Base-by-base conservation (phyloP, 1,284 basidiomycete genomes). In the Microbotryum violaceum region DNA sequence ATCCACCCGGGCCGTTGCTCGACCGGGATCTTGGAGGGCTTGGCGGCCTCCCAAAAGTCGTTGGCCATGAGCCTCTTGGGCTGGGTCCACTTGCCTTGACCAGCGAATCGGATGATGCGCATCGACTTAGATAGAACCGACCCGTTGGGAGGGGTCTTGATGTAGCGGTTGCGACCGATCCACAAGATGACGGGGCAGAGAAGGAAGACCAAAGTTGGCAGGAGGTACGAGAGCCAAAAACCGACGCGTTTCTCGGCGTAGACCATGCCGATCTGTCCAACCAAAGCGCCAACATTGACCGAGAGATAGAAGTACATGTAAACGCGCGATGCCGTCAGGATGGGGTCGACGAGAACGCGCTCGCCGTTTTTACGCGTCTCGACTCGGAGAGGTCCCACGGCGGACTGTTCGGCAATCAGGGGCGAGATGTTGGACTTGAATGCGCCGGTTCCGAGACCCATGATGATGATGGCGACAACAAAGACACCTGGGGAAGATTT, bases 21-120 rank as follows among this genome's bases (percentile, higher is more conserved):
- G 18, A 27, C 70, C 16, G 54, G 55, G 6, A 65, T 53, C 58
- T 74, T 70, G n/a, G 71, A 70, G 12, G 88, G 88, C 74, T 88
- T 89, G 4, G 81, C 87, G 50, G 71, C 77, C 58, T 90, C 86
- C 89, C 90, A 93, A 77, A 91, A 89, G 69, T 84, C 84, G 31
- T 78, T 70, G 0, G 82, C 80, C 20, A 76, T 82, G 66, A 73
- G 72, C 62, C 71, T 67, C 56, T 70, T 69, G 52, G 78, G 77
- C 69, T 77, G 76, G n/a, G 71, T 70, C 71, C 73, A 76, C n/a
- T 69, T 70, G 31, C 73, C 73, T 56, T 72, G 71, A 59, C 71
- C 51, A 44, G 73, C 74, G 29, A 71, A 67, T 62, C 45, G 6
- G 56, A 75, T 71, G 57, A 78, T 67, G 29, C 71, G 71, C 31